These are phyloP conservation scores for Pleurotus djamor DNA, from an alignment of 768 basidiomycete species.

Conservation along the genomic window DNA sequence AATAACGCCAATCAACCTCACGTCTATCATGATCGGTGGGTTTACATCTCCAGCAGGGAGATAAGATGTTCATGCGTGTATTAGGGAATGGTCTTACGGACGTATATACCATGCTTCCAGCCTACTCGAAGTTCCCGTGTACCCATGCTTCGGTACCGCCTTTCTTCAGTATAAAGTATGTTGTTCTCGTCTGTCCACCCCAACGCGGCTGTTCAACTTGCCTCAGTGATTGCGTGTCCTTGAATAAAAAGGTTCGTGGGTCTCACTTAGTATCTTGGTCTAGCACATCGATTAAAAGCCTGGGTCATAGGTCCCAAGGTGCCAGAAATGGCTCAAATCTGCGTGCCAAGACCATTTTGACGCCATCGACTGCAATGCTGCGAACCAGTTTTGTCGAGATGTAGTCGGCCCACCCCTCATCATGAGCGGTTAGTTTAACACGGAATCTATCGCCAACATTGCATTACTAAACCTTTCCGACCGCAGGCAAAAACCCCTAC, in stretches of 20 bases:
- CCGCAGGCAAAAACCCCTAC: constrained; percentile 52
- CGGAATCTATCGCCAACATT: background rate
- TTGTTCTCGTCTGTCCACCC: background rate
- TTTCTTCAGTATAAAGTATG: background rate
- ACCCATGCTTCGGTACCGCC: constrained; percentile 28
- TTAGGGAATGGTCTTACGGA: constrained; percentile 66
- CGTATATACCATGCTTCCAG: constrained; percentile 37
- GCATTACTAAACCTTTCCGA: background rate
- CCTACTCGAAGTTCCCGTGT: constrained; percentile 53
- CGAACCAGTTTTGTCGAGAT: constrained; percentile 57
- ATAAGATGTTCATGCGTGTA: background rate
- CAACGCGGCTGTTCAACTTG: too few species aligned
- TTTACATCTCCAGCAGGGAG: background rate
- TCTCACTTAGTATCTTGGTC: background rate
- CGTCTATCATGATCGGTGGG: constrained; percentile 67
- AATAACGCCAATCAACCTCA: constrained; percentile 59
- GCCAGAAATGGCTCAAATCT: constrained; percentile 49
- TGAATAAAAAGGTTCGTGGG: background rate
- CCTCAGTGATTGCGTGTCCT: background rate
- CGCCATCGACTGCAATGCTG: constrained; percentile 60
- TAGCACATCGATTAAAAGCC: background rate
- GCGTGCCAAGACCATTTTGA: constrained; percentile 67
- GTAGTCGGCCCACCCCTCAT: constrained; percentile 42
- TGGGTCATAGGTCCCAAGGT: constrained; percentile 52
- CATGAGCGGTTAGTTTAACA: constrained; percentile 30